Evolutionary conservation across 2,329 filamentous ascomycete genomes (phyloP).

Genomic region (Lizonia empirigonia): DNA sequence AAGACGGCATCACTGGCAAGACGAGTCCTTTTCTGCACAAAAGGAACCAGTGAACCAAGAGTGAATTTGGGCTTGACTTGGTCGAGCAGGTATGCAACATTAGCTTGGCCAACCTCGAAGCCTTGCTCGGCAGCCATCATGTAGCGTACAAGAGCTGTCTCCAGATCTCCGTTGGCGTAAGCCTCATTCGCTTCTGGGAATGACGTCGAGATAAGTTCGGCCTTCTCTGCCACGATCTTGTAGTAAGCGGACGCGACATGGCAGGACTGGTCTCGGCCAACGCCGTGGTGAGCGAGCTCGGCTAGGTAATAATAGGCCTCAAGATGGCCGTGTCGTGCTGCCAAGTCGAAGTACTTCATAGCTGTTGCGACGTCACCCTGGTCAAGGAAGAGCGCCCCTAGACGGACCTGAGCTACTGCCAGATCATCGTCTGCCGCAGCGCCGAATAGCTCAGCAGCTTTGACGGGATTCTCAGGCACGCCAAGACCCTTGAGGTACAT

Average conservation of each 20-base stretch:
- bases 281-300: constrained; percentile 80
- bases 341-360: constrained; percentile 85
- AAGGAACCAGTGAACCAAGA: constrained; percentile 59
- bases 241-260: constrained; percentile 80
- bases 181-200: constrained; percentile 84
- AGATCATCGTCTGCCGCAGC: constrained; percentile 82
- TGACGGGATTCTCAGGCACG: constrained; percentile 69
- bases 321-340: constrained; percentile 79
- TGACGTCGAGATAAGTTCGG: constrained; percentile 81
- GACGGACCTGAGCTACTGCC: constrained; percentile 77
- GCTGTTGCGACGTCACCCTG: constrained; percentile 83
- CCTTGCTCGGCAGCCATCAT: constrained; percentile 92
- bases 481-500: constrained; percentile 83
- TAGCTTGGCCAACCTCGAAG: constrained; percentile 86
- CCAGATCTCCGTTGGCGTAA: constrained; percentile 77
- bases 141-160: constrained; percentile 79
- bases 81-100: constrained; percentile 86
- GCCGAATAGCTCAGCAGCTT: constrained; percentile 77
- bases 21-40: constrained; percentile 49
- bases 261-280: constrained; percentile 81
- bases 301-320: constrained; percentile 93
- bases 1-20: constrained; percentile 65
- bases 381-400: constrained; percentile 84
- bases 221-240: constrained; percentile 87
- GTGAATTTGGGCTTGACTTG: constrained; percentile 60